Conservation (phyloP, 2,329 filamentous ascomycete genomes). For the Rutstroemia sp. region DNA sequence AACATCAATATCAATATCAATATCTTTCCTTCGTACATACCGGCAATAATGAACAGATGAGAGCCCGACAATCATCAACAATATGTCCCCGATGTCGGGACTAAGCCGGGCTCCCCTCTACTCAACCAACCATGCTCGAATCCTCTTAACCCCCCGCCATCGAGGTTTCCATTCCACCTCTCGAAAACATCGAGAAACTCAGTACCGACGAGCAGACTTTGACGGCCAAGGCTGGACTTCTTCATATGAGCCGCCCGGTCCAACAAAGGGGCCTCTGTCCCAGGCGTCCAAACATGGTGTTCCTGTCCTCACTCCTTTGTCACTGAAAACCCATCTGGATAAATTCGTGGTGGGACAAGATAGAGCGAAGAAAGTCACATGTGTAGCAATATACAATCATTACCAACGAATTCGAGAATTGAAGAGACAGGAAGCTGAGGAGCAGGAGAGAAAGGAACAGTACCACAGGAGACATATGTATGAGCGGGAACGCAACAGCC, state of each 20-base stretch:
- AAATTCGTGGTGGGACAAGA: constrained; percentile 96
- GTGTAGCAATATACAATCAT: constrained; percentile 91
- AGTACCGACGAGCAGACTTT: constrained; percentile 49
- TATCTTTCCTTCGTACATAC: background rate
- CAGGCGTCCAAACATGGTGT: constrained; percentile 44
- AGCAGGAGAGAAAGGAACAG: constrained; percentile 58
- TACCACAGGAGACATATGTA: constrained; percentile 41
- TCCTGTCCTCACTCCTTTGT: constrained; percentile 55
- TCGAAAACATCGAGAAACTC: constrained; percentile 10
- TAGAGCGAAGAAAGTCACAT: constrained; percentile 86
- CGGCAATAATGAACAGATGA: constrained; percentile 4
- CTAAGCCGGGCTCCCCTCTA: background rate
- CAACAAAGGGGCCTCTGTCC: constrained; percentile 55
- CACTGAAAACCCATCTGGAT: constrained; percentile 84
- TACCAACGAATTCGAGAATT: constrained; percentile 79
- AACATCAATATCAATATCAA: background rate
- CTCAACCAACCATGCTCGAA: background rate
- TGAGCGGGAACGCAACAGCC: constrained; percentile 43
- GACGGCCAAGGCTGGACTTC: constrained; percentile 47
- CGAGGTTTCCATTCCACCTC: background rate
- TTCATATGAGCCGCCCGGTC: constrained; percentile 54
- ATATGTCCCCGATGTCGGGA: constrained; percentile 8
- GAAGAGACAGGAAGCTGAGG: constrained; percentile 70
- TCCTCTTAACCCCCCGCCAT: constrained; percentile 10
- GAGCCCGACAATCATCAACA: background rate